Evolutionary conservation across 371 early-diverging fungal genomes (phyloP).

Genomic region (Syncephalis fuscata): DNA sequence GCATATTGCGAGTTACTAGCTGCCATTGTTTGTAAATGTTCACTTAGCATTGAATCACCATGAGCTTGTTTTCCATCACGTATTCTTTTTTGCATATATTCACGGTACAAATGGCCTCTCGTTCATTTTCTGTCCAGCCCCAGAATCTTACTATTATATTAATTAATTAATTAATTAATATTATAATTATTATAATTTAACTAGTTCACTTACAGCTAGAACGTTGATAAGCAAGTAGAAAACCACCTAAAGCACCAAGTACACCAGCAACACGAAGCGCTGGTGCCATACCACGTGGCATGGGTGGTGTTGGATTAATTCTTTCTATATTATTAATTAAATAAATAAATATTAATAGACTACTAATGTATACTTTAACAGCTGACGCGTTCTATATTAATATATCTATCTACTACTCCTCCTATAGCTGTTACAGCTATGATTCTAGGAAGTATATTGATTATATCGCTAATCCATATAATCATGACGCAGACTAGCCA

Average conservation of each 20-base stretch:
- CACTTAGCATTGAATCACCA: conserved; percentile 40
- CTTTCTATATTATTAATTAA: not conserved
- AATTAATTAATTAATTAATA: not conserved
- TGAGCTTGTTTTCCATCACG: conserved; percentile 55
- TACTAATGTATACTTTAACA: too few species aligned
- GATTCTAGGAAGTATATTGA: too few species aligned
- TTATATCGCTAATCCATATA: too few species aligned
- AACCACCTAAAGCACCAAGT: conserved; percentile 45
- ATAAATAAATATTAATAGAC: not conserved
- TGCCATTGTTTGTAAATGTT: conserved; percentile 39
- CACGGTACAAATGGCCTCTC: conserved; percentile 57
- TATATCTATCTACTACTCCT: too few species aligned
- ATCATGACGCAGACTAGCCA: too few species aligned
- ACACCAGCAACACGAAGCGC: conserved; percentile 12
- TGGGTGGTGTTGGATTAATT: not conserved
- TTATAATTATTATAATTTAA: not conserved
- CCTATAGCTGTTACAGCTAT: too few species aligned
- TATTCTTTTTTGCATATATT: conserved; percentile 41
- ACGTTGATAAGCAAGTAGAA: conserved; percentile 46
- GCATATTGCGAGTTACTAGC: conserved; percentile 53
- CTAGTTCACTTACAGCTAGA: conserved; percentile 34
- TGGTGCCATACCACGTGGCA: too few species aligned
- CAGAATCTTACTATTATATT: conserved; percentile 69
- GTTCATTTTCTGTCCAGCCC: conserved; percentile 80
- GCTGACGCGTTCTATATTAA: too few species aligned